Conservation (phyloP, 495 filamentous ascomycete genomes). For the Penicillium alfredii region DNA sequence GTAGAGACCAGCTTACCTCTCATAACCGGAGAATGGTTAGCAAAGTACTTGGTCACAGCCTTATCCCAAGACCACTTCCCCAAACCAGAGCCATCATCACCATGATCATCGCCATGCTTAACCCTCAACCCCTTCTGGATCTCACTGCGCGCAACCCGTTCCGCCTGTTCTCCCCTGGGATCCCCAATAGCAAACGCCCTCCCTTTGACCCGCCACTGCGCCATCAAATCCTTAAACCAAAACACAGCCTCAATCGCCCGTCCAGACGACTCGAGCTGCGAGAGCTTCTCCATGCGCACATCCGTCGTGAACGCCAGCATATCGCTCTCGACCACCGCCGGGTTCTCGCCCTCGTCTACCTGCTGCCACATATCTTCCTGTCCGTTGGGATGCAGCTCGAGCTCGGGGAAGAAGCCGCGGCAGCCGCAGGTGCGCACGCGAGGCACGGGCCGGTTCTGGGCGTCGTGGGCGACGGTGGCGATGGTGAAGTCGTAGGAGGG, state of each 20-base stretch:
- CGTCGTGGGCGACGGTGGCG: slow-evolving; percentile 51
- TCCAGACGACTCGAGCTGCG: slow-evolving; percentile 52
- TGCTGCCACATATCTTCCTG: slow-evolving; percentile 62
- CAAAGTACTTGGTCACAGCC: slow-evolving; percentile 82
- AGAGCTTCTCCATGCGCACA: slow-evolving; percentile 73
- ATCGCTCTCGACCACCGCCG: slow-evolving; percentile 63
- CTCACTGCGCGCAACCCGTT: slow-evolving; percentile 39
- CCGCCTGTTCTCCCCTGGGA: slow-evolving; percentile 41
- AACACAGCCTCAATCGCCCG: slow-evolving; percentile 74
- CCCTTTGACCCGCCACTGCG: slow-evolving; percentile 82
- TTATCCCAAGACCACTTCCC: slow-evolving; percentile 60
- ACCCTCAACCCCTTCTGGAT: slow-evolving; percentile 26
- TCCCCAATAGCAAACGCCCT: slow-evolving; percentile 65
- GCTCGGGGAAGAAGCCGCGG: slow-evolving; percentile 73
- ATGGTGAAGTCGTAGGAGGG: slow-evolving; percentile 64
- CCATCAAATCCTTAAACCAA: slow-evolving; percentile 64
- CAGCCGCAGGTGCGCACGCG: slow-evolving; percentile 63
- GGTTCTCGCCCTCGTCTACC: slow-evolving; percentile 49
- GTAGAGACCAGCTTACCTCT: slow-evolving; percentile 43
- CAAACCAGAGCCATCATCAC: slow-evolving; percentile 17
- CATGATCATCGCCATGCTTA: slow-evolving; percentile 23
- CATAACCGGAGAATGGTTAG: slow-evolving; percentile 72
- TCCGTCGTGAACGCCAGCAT: slow-evolving; percentile 82
- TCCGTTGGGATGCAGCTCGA: slow-evolving; percentile 42
- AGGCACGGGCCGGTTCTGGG: slow-evolving; percentile 39